These are phyloP conservation scores for Danielozyma ontarioensis DNA, from an alignment of 805 yeast genomes.

Conservation along the genomic window DNA sequence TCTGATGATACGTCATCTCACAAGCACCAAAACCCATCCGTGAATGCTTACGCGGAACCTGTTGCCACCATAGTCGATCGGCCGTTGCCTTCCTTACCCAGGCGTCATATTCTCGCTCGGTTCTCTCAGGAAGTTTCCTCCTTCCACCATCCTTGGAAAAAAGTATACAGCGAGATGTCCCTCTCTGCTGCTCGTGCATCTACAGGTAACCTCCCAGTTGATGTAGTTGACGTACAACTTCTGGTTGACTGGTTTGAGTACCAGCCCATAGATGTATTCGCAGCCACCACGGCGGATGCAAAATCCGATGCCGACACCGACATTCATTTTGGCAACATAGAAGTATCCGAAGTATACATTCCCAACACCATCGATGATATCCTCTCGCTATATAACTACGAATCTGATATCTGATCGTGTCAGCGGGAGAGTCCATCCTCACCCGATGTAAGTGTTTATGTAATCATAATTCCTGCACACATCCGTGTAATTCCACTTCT, in stretches of 20 bases:
- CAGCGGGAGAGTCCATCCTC: too few species aligned
- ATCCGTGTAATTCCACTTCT: conserved; percentile 9
- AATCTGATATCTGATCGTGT: too few species aligned
- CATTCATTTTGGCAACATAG: neutral
- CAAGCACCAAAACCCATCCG: too few species aligned
- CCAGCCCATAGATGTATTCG: too few species aligned
- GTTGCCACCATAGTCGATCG: too few species aligned
- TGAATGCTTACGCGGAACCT: too few species aligned
- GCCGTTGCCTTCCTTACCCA: too few species aligned
- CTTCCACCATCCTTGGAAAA: too few species aligned
- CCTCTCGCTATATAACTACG: neutral
- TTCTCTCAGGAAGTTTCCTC: too few species aligned
- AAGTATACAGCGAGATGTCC: conserved; percentile 28
- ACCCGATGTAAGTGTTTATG: neutral
- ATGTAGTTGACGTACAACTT: conserved; percentile 1
- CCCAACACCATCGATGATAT: conserved; percentile 1
- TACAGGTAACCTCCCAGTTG: conserved; percentile 22
- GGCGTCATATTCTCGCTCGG: too few species aligned
- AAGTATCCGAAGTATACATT: neutral
- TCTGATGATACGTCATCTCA: too few species aligned
- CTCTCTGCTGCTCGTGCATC: conserved; percentile 33
- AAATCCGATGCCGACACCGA: too few species aligned
- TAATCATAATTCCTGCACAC: conserved; percentile 8
- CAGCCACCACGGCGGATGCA: conserved; percentile 8
- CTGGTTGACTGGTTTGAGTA: neutral